These are phyloP conservation scores for Aaosphaeria arxii DNA, from an alignment of 2,329 filamentous ascomycete genomes.

Conservation along the genomic window DNA sequence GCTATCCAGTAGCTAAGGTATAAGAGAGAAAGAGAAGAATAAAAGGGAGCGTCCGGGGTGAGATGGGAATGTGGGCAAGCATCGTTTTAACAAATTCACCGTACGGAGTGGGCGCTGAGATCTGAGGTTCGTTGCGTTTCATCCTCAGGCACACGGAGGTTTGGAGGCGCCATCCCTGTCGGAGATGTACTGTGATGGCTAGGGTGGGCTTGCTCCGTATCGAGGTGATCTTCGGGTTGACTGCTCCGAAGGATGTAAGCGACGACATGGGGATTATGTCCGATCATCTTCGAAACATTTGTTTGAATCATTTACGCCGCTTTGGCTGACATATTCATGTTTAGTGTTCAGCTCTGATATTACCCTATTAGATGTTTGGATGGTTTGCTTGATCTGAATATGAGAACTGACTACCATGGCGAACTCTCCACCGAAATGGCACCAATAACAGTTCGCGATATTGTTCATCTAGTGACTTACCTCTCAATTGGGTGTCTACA, in stretches of 20 bases:
- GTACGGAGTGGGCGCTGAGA: slow-evolving; percentile 7
- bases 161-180: not conserved
- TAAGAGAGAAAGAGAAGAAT: slow-evolving; percentile 2
- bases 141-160: slow-evolving; percentile 16
- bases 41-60: slow-evolving; percentile 1
- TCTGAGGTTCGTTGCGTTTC: slow-evolving; percentile 32
- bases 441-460: too few species aligned
- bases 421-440: too few species aligned
- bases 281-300: too few species aligned
- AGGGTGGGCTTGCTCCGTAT: not conserved
- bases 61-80: slow-evolving; percentile 4
- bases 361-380: too few species aligned
- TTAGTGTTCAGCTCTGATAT: too few species aligned
- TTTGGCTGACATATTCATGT: too few species aligned
- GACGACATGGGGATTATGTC: not conserved
- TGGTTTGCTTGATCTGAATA: too few species aligned
- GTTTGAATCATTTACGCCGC: too few species aligned
- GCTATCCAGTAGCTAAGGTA: slow-evolving; percentile 6
- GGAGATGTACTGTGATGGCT: not conserved
- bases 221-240: not conserved
- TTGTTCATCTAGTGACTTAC: too few species aligned
- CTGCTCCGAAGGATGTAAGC: not conserved
- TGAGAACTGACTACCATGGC: too few species aligned
- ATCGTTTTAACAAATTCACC: slow-evolving; percentile 24
- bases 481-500: too few species aligned